These are phyloP conservation scores for Pythium biforme DNA, from an alignment of 352 stramenopile species.

Conservation along the genomic window DNA sequence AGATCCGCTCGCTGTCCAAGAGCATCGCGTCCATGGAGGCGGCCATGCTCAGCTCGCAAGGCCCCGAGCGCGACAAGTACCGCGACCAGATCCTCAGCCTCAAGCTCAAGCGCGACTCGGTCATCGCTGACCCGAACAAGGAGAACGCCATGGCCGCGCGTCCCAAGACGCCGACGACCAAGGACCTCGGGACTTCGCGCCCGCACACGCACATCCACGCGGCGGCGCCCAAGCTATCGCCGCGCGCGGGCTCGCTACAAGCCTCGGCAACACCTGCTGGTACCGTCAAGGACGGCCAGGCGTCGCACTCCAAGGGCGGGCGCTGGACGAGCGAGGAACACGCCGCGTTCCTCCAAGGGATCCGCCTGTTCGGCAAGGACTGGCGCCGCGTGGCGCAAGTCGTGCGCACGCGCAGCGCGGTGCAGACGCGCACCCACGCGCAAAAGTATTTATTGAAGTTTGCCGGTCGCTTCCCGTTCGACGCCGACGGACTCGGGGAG, in stretches of 20 bases:
- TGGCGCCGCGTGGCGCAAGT: slow-evolving; percentile 84
- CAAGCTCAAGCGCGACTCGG: slow-evolving; percentile 80
- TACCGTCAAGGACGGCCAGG: slow-evolving; percentile 17
- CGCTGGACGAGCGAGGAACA: slow-evolving; percentile 89
- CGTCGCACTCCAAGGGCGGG: slow-evolving; percentile 67
- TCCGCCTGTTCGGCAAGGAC: slow-evolving; percentile 86
- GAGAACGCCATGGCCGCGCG: slow-evolving; percentile 55
- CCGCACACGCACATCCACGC: slow-evolving; percentile 17
- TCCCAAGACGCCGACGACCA: slow-evolving; percentile 45
- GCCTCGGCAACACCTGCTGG: too few species aligned
- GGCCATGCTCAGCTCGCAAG: slow-evolving; percentile 81
- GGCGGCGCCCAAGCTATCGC: slow-evolving; percentile 22
- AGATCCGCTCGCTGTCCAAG: slow-evolving; percentile 82
- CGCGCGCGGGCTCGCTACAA: slow-evolving; percentile 17
- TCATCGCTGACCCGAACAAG: slow-evolving; percentile 88
- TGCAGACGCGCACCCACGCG: slow-evolving; percentile 87
- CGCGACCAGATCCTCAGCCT: slow-evolving; percentile 82
- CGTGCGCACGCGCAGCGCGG: slow-evolving; percentile 78
- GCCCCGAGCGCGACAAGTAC: slow-evolving; percentile 81
- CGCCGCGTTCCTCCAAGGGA: slow-evolving; percentile 81
- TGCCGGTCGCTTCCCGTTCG: slow-evolving; percentile 75
- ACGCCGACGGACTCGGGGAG: slow-evolving; percentile 31
- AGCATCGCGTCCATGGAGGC: slow-evolving; percentile 88
- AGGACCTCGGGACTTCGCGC: slow-evolving; percentile 21
- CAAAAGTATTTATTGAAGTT: slow-evolving; percentile 94